phyloP scores from a whole-genome alignment of 108 stramenopile species.

The Cyclotella atomus region DNA sequence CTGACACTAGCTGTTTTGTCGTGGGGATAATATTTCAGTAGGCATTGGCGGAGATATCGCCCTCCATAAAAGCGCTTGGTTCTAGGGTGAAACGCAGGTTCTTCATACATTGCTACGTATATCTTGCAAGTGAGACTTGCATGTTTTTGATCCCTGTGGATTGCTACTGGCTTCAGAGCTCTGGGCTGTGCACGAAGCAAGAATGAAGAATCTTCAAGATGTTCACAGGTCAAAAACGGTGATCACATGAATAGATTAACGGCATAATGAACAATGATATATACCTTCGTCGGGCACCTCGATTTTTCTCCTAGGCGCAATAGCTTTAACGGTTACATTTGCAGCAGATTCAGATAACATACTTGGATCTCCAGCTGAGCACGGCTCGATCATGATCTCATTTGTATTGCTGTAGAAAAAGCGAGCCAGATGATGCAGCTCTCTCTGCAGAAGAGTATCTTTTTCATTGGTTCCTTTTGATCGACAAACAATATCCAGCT shows the following conservation, averaged over 20 bases:
- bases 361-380: slow-evolving; percentile 21
- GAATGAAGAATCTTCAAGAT: slow-evolving; percentile 90
- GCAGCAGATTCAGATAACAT: slow-evolving; percentile 23
- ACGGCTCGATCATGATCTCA: slow-evolving; percentile 56
- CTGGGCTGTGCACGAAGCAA: slow-evolving; percentile 74
- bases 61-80: slow-evolving; percentile 65
- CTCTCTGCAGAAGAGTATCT: slow-evolving; percentile 59
- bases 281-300: slow-evolving; percentile 90
- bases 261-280: no score
- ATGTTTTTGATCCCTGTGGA: slow-evolving; percentile 77
- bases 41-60: slow-evolving; percentile 71
- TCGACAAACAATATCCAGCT: slow-evolving; percentile 49
- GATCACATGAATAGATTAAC: no score
- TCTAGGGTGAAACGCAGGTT: slow-evolving; percentile 59
- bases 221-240: no score
- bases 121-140: slow-evolving; percentile 75
- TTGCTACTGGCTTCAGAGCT: slow-evolving; percentile 68
- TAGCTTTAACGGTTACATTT: slow-evolving; percentile 69
- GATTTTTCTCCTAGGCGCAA: slow-evolving; percentile 59
- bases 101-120: slow-evolving; percentile 84
- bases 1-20: slow-evolving; percentile 75
- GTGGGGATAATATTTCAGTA: slow-evolving; percentile 82
- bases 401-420: slow-evolving; percentile 76
- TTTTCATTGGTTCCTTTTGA: slow-evolving; percentile 49
- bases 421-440: slow-evolving; percentile 75